Conservation (phyloP, 2,329 filamentous ascomycete species). For the Colletotrichum spaethianum region DNA sequence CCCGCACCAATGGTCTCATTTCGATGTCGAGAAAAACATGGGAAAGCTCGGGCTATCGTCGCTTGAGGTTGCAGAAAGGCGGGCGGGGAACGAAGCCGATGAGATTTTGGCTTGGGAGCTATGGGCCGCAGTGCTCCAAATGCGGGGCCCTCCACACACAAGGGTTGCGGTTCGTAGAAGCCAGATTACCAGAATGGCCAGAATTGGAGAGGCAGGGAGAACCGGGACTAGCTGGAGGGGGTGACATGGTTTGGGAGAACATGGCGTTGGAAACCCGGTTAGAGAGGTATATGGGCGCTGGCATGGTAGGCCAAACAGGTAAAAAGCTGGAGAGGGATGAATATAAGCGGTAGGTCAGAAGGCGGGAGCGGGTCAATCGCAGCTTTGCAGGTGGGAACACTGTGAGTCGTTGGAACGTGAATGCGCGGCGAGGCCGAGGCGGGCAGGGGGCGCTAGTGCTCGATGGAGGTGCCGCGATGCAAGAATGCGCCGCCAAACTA, state of each 20-base stretch:
- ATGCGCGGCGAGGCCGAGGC: conserved; percentile 35
- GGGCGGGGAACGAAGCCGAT: neutral
- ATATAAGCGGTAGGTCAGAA: neutral
- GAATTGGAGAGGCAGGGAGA: neutral
- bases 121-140: conserved; percentile 12
- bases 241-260: conserved; percentile 7
- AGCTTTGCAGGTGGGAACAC: conserved; percentile 13
- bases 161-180: conserved; percentile 16
- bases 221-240: neutral
- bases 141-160: conserved; percentile 7
- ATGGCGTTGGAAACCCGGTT: neutral
- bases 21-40: conserved; percentile 3
- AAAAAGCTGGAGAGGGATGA: neutral
- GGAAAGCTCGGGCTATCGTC: conserved; percentile 1
- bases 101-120: conserved; percentile 15
- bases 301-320: neutral
- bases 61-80: neutral
- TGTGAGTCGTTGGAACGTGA: conserved; percentile 5
- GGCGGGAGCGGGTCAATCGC: conserved; percentile 16
- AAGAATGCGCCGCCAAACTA: conserved; percentile 1
- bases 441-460: conserved; percentile 22
- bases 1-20: neutral
- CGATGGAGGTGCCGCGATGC: conserved; percentile 12
- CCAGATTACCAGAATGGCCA: neutral
- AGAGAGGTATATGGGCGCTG: neutral